Percentiles rank a stretch among this genome's conserved stretches.
Conservation (phyloP, 306 rosid genomes). For the Cucumis sativus region DNA sequence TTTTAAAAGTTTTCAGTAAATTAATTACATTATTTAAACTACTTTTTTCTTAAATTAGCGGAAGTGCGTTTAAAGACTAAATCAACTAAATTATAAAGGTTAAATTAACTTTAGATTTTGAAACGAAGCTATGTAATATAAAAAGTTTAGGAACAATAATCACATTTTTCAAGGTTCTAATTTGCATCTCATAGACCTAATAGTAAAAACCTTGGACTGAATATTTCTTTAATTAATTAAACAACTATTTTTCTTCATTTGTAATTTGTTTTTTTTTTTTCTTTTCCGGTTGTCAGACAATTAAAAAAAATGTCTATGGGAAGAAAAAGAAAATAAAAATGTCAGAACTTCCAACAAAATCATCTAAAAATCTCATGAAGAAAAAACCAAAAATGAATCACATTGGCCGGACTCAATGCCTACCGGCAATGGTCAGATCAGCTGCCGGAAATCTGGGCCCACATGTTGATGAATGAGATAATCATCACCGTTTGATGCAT, state of each 20-base stretch:
- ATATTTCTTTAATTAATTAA: neutral
- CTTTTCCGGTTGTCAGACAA: neutral
- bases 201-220: neutral
- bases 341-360: neutral
- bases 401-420: neutral
- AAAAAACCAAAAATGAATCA: neutral
- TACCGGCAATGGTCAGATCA: conserved; percentile 16
- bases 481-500: conserved; percentile 57
- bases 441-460: conserved; percentile 58
- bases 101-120: no score
- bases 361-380: neutral
- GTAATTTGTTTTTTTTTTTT: neutral
- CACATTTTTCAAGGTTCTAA: neutral
- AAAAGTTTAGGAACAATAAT: no score
- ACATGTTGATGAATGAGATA: conserved; percentile 58
- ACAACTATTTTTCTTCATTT: neutral
- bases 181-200: neutral
- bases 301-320: neutral
- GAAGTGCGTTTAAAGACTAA: no score
- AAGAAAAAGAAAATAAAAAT: neutral
- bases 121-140: no score
- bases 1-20: no score
- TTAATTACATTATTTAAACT: no score
- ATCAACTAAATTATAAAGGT: no score
- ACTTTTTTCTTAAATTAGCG: no score